These are phyloP conservation scores for Solanum lycopersicoides DNA, from an alignment of 257 asterid species.

Conservation along the genomic window DNA sequence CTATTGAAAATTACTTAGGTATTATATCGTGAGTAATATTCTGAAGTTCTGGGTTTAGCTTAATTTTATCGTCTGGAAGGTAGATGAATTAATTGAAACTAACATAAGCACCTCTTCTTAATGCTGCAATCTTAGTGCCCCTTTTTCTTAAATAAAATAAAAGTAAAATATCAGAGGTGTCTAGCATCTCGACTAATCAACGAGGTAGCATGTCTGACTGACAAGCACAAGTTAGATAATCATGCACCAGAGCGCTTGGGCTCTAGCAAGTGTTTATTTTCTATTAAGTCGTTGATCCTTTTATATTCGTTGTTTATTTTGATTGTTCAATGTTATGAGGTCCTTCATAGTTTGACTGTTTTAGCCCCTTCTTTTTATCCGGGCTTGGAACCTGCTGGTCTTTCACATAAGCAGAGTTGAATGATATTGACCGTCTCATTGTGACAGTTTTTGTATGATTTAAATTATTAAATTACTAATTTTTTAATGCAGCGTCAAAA, in stretches of 20 bases:
- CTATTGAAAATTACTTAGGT: not conserved
- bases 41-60: not conserved
- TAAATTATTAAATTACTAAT: not conserved
- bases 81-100: not conserved
- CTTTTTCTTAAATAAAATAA: not conserved
- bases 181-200: not conserved
- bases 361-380: not conserved
- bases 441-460: not conserved
- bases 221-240: not conserved
- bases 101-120: not conserved
- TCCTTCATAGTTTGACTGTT: not conserved
- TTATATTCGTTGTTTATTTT: not conserved
- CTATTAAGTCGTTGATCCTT: not conserved
- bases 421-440: not conserved
- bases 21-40: not conserved
- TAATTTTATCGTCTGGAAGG: not conserved
- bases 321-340: not conserved
- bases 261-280: not conserved
- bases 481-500: constrained; percentile 39
- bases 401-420: not conserved
- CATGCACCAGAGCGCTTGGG: not conserved
- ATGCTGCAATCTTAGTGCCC: not conserved
- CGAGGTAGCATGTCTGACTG: not conserved
- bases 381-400: not conserved
- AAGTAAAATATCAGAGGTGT: not conserved